Conservation (phyloP, 1,284 basidiomycete genomes). For the Ceratobasidium sp. region DNA sequence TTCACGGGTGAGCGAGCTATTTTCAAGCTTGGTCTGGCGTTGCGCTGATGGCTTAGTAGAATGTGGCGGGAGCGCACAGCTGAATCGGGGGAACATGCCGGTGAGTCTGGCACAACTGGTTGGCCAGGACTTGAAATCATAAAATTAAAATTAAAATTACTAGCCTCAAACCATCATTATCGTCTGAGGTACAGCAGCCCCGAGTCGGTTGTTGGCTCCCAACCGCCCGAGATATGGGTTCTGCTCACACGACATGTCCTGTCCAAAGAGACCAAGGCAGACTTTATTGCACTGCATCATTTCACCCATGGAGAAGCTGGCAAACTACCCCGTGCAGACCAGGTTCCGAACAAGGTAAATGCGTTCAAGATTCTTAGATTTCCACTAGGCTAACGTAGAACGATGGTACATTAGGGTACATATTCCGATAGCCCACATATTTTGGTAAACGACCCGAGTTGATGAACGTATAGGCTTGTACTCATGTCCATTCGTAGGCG, state of each 20-base stretch:
- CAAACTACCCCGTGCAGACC: slow-evolving; percentile 6
- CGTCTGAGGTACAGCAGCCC: slow-evolving; percentile 39
- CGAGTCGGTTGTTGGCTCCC: background rate
- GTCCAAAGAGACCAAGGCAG: slow-evolving; percentile 59
- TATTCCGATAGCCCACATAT: slow-evolving; percentile 63
- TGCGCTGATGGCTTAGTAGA: background rate
- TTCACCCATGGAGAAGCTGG: slow-evolving; percentile 47
- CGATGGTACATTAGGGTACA: slow-evolving; percentile 15
- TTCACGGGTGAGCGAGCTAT: slow-evolving; percentile 68
- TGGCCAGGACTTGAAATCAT: background rate
- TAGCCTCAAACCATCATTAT: slow-evolving; percentile 40
- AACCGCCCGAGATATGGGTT: slow-evolving; percentile 68
- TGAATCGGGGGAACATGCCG: slow-evolving; percentile 25
- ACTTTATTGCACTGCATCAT: slow-evolving; percentile 77
- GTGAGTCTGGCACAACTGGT: background rate
- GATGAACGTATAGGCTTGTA: slow-evolving; percentile 13
- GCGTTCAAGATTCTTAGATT: background rate
- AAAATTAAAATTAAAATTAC: background rate
- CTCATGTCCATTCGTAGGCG: slow-evolving; percentile 44
- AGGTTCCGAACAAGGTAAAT: slow-evolving; percentile 11
- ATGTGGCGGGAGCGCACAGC: slow-evolving; percentile 16
- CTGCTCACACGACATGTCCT: slow-evolving; percentile 78
- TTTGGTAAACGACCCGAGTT: slow-evolving; percentile 57
- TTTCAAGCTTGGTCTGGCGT: background rate
- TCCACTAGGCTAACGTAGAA: background rate